Conservation (phyloP, 345 rosid species). For the Murraya koenigii region DNA sequence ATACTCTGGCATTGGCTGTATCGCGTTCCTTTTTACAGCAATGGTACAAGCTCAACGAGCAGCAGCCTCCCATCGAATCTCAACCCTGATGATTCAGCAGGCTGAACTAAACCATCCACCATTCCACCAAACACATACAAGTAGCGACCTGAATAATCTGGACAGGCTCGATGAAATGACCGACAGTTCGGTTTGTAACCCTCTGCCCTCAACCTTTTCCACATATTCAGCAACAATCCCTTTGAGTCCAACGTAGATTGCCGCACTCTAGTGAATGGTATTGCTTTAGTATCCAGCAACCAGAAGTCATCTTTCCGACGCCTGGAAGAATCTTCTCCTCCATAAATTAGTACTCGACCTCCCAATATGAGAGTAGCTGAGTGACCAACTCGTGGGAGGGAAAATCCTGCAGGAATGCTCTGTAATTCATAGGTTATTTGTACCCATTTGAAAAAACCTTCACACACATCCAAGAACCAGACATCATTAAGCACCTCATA, state of each 20-base stretch:
- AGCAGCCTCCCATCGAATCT: conserved; percentile 79
- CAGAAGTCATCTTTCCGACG: conserved; percentile 85
- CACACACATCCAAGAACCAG: conserved; percentile 67
- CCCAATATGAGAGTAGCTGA: conserved; percentile 73
- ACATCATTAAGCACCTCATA: conserved; percentile 83
- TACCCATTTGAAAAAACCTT: conserved; percentile 51
- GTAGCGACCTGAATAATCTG: conserved; percentile 62
- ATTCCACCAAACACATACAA: conserved; percentile 85
- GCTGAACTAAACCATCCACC: conserved; percentile 68
- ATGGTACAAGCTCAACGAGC: conserved; percentile 59
- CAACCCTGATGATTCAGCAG: conserved; percentile 53
- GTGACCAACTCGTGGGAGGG: conserved; percentile 95
- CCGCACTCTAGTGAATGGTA: conserved; percentile 37
- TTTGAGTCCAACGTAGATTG: conserved; percentile 32
- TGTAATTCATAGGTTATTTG: conserved; percentile 53
- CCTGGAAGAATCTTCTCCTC: conserved; percentile 89
- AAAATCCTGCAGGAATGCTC: conserved; percentile 49
- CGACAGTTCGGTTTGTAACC: conserved; percentile 57
- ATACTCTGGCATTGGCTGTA: neutral
- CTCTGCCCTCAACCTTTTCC: conserved; percentile 58
- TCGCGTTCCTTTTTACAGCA: conserved; percentile 22
- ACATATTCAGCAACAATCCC: conserved; percentile 33
- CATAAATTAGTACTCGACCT: conserved; percentile 70
- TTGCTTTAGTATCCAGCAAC: conserved; percentile 61
- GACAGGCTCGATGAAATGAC: conserved; percentile 84